Conservation (phyloP, 2,329 filamentous ascomycete species). For the Trichoderma sp. region DNA sequence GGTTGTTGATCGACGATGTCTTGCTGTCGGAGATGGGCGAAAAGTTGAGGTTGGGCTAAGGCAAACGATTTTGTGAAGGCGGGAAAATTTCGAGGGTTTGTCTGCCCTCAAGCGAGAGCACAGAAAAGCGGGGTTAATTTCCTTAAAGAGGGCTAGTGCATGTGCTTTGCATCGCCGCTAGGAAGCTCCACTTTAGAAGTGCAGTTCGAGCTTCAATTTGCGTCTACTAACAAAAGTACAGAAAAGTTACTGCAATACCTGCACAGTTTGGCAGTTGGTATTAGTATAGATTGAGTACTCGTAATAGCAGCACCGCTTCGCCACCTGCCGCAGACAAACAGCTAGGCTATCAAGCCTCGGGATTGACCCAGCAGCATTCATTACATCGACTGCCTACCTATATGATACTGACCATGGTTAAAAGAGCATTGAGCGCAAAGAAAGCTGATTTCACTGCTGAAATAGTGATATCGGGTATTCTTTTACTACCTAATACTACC, state of each 20-base stretch:
- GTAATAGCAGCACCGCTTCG: neutral
- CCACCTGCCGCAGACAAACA: neutral
- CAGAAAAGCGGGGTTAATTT: constrained; percentile 33
- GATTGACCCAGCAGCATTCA: neutral
- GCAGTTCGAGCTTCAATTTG: neutral
- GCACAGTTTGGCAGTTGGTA: no score
- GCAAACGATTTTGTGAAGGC: constrained; percentile 44
- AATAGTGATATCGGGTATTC: neutral
- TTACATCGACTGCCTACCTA: neutral
- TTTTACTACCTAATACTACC: neutral
- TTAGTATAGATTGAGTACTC: neutral
- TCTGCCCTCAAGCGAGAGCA: constrained; percentile 44
- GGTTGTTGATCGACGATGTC: constrained; percentile 42
- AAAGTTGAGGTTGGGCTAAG: constrained; percentile 34
- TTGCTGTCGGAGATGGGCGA: constrained; percentile 39
- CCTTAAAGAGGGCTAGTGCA: constrained; percentile 35
- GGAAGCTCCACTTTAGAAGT: neutral
- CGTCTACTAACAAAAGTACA: neutral
- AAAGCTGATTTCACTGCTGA: neutral
- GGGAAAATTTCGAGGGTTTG: constrained; percentile 47
- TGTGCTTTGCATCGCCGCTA: constrained; percentile 7
- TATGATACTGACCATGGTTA: neutral
- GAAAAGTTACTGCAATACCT: neutral
- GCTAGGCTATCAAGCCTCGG: neutral
- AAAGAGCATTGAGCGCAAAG: neutral